Conservation (phyloP, 352 stramenopile genomes). For the Saprolegnia parasitica region DNA sequence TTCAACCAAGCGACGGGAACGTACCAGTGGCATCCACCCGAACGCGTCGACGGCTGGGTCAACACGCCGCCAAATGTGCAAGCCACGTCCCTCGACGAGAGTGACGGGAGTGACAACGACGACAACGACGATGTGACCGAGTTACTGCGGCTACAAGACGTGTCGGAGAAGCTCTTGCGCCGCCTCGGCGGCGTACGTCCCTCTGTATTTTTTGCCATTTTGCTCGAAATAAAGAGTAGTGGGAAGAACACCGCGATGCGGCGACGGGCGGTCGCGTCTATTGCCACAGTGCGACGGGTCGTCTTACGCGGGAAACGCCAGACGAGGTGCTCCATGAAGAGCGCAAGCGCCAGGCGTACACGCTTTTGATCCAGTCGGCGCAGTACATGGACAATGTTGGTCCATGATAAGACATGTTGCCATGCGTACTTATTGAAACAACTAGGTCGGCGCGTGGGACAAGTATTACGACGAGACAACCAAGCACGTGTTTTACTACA, state of each 20-base stretch:
- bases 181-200: background rate
- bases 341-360: conserved; percentile 49
- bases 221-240: too few relatives aligned
- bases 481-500: conserved; percentile 60
- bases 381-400: conserved; percentile 12
- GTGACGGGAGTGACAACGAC: conserved; percentile 44
- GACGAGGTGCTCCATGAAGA: conserved; percentile 46
- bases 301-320: conserved; percentile 52
- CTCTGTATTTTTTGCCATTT: too few relatives aligned
- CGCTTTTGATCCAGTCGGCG: conserved; percentile 33
- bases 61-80: conserved; percentile 37
- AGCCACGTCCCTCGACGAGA: conserved; percentile 29
- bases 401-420: too few relatives aligned
- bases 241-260: conserved; percentile 21
- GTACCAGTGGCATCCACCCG: conserved; percentile 56
- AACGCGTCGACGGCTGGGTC: conserved; percentile 39
- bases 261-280: conserved; percentile 18
- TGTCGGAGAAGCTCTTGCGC: conserved; percentile 13
- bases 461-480: conserved; percentile 55
- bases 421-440: too few relatives aligned
- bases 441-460: conserved; percentile 43
- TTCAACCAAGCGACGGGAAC: conserved; percentile 48
- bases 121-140: conserved; percentile 7
- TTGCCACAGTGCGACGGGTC: conserved; percentile 34
- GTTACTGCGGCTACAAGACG: background rate